Evolutionary conservation across 306 rosid species (phyloP), one percentile per base, ranked within the genome.

Genomic region (Acmispon strigosus): DNA sequence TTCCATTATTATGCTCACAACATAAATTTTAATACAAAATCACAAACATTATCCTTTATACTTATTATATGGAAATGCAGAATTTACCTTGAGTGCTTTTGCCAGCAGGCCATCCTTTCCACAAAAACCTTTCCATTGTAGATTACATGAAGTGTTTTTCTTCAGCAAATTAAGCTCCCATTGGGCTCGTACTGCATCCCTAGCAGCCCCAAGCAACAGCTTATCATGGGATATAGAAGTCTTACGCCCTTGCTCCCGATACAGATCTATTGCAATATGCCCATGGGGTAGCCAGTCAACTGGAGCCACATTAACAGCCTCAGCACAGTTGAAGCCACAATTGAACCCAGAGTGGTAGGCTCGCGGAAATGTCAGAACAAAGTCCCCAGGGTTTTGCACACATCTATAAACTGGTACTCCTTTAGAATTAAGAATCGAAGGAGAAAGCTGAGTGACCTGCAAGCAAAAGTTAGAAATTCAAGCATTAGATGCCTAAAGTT

Each of bases 281-380:
- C 99, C 99, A 67, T 95, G 97, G 66, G 96, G 97, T 62, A 94
- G 80, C 99, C 97, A 95, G 79, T 95, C 99, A 75, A 91, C 96
- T 65, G 97, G 97, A 77, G 99, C 99, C 13, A 91, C 99, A 73
- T 95, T 95, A 74, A 95, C 99, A 51, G 99, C 99, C 96, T 95
- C 99, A 0, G 99, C 99, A 82, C 96, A 91, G 84, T 94, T 94
- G 95, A 94, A 94, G 78, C 99, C 99, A 24, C 95, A 87, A 82
- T 95, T 95, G 86, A 95, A 95, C 68, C 99, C 99, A 19, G 97
- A 79, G 80, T 95, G 97, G 79, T 95, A 95, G 67, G 99, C 99
- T 66, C 99, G 90, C 82, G 99, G 99, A 83, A 95, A 95, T 45
- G 99, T 95, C 81, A 95, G 80, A 81, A 95, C 90, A 83, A 95